Evolutionary conservation across 257 asterid genomes (phyloP), one percentile per base, ranked within the genome.

Genomic region (Rubia yunnanensis): DNA sequence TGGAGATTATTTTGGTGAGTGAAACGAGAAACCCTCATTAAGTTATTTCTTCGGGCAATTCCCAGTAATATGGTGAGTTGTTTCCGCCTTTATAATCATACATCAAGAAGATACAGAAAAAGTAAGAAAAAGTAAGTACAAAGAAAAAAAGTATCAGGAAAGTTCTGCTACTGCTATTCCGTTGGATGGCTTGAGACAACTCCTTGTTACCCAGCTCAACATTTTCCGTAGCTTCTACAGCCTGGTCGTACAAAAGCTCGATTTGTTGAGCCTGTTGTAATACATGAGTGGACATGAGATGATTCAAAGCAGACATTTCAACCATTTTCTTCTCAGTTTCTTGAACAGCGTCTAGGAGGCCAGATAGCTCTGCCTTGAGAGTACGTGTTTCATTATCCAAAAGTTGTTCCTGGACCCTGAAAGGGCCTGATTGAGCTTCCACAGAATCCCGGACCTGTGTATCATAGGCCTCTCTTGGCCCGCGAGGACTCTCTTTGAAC

Each of bases 211-310:
- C 98, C 24, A 87, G 87, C 76, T 84, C 95, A 68, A 92, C 98
- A 46, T 92, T 89, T 66, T 71, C 81, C 31, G 96, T 92, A 49
- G 98, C 98, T 79, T 89, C 95, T 35, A 92, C 79, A 32, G 98
- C 96, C 98, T 92, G 94, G 39, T 84, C 94, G 57, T 84, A 92
- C 79, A 92, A 74, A 68, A 64, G 71, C 78, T 92, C 99, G 22
- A 92, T 92, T 83, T 92, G 97, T 60, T 87, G 96, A 53, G 96
- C 81, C 74, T 92, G 99, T 60, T 92, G 96, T 77, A 89, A 55
- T 68, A 92, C 96, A 75, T 89, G 96, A 20, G 97, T 92, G 32
- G 99, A 92, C 96, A 89, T 89, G 74, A 89, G 96, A 72, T 89
- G 96, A 82, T 89, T 92, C 69, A 92, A 73, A 0, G 97, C 99